These are phyloP conservation scores for Glarea lozoyensis DNA, from an alignment of 495 filamentous ascomycete genomes.

Conservation along the genomic window DNA sequence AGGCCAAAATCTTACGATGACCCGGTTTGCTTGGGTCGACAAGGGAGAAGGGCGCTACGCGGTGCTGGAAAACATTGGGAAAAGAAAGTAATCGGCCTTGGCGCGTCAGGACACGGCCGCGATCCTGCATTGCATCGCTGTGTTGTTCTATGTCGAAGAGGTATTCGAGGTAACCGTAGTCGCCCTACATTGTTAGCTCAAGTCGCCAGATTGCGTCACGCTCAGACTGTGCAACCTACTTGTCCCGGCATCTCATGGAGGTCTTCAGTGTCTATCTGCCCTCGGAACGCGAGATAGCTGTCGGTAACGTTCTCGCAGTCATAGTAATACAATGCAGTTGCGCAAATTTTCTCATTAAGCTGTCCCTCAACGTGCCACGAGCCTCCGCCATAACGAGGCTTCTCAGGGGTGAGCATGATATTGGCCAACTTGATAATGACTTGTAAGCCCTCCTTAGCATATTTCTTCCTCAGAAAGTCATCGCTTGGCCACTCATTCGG, in stretches of 20 bases:
- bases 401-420: constrained; percentile 27
- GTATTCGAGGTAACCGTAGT: constrained; percentile 4
- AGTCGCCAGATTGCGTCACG: no score
- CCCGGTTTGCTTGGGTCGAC: constrained; percentile 39
- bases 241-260: no score
- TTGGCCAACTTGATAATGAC: constrained; percentile 29
- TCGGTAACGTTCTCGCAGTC: constrained; percentile 51
- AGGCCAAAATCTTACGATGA: constrained; percentile 44
- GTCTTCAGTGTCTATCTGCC: constrained; percentile 16
- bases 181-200: constrained; percentile 1
- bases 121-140: constrained; percentile 17
- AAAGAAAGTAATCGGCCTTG: constrained; percentile 30
- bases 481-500: background rate
- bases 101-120: constrained; percentile 27
- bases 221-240: no score
- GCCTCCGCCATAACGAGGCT: constrained; percentile 25
- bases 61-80: constrained; percentile 42
- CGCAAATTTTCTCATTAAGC: constrained; percentile 45
- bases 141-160: constrained; percentile 5
- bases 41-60: constrained; percentile 39
- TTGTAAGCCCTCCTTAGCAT: constrained; percentile 25
- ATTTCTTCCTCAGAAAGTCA: constrained; percentile 6
- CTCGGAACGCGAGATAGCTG: constrained; percentile 42
- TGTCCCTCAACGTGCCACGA: constrained; percentile 27
- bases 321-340: constrained; percentile 54